Conservation (phyloP, 1,139 yeast species). For the Suhomyces coccinellae region DNA sequence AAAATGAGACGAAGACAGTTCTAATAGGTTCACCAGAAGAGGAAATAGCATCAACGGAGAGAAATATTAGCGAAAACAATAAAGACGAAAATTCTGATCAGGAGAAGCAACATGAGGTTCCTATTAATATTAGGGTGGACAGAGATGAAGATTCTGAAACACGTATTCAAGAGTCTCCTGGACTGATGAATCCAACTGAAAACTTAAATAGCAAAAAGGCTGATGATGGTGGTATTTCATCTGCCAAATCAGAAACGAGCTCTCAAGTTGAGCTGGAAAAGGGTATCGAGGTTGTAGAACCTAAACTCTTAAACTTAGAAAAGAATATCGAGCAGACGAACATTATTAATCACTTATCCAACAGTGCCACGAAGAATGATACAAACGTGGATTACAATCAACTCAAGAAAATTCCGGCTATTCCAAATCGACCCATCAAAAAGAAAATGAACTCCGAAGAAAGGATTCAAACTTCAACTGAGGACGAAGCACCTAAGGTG, state of each 20-base stretch:
- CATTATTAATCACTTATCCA: slow-evolving; percentile 14
- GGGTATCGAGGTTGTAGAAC: no score
- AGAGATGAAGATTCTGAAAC: no score
- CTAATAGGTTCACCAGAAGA: background rate
- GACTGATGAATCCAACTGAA: no score
- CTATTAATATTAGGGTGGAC: no score
- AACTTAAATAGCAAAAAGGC: no score
- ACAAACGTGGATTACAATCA: background rate
- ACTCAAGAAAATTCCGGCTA: background rate
- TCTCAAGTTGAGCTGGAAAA: background rate
- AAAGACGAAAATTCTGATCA: background rate
- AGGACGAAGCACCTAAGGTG: slow-evolving; percentile 10
- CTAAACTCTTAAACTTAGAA: background rate
- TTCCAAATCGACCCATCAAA: slow-evolving; percentile 13
- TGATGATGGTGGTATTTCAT: background rate
- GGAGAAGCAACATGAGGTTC: background rate
- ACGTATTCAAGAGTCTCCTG: no score
- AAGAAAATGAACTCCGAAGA: slow-evolving; percentile 1
- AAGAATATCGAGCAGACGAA: background rate
- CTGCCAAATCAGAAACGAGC: background rate
- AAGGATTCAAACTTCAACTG: background rate
- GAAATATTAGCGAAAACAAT: background rate
- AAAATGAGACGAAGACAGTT: no score
- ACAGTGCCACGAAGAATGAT: slow-evolving; percentile 13
- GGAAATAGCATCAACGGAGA: background rate